These are phyloP conservation scores for Beauveria pseudobassiana DNA, from an alignment of 2,329 filamentous ascomycete genomes.

Conservation along the genomic window DNA sequence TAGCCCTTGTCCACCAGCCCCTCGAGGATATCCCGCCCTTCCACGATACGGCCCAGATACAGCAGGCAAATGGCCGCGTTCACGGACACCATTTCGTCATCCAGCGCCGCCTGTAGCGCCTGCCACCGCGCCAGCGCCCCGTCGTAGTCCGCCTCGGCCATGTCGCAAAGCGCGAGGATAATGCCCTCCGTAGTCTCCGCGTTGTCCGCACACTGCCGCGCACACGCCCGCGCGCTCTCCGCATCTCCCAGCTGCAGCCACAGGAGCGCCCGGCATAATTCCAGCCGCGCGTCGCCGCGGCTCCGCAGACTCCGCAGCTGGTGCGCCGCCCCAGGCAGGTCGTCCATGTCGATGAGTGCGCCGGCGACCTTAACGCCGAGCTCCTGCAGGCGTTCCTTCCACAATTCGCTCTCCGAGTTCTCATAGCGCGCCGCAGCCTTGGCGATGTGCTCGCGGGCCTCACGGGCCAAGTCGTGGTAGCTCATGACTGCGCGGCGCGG, in stretches of 20 bases:
- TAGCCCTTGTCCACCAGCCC: constrained; percentile 52
- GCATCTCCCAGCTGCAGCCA: constrained; percentile 75
- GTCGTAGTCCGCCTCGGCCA: constrained; percentile 69
- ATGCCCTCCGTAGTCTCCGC: constrained; percentile 36
- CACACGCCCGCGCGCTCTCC: constrained; percentile 52
- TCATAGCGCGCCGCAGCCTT: constrained; percentile 37
- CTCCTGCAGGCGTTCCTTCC: constrained; percentile 66
- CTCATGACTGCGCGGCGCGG: constrained; percentile 77
- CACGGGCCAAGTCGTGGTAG: constrained; percentile 79
- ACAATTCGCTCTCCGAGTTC: constrained; percentile 52
- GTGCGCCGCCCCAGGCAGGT: constrained; percentile 68
- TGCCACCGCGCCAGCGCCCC: constrained; percentile 57
- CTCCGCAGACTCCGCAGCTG: constrained; percentile 57
- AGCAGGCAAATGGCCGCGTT: constrained; percentile 80
- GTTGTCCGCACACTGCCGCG: constrained; percentile 25
- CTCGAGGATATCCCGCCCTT: constrained; percentile 63
- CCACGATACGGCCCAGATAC: constrained; percentile 69
- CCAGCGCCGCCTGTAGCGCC: constrained; percentile 32
- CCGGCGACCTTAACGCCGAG: constrained; percentile 61
- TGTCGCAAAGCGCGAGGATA: constrained; percentile 62
- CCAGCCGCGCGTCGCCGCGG: constrained; percentile 31
- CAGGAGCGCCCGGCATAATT: constrained; percentile 54
- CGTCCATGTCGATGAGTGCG: constrained; percentile 77
- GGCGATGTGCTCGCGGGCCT: constrained; percentile 58
- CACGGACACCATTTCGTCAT: constrained; percentile 65